Conservation (phyloP, 2,329 filamentous ascomycete species). For the Fusarium pseudocircinatum region DNA sequence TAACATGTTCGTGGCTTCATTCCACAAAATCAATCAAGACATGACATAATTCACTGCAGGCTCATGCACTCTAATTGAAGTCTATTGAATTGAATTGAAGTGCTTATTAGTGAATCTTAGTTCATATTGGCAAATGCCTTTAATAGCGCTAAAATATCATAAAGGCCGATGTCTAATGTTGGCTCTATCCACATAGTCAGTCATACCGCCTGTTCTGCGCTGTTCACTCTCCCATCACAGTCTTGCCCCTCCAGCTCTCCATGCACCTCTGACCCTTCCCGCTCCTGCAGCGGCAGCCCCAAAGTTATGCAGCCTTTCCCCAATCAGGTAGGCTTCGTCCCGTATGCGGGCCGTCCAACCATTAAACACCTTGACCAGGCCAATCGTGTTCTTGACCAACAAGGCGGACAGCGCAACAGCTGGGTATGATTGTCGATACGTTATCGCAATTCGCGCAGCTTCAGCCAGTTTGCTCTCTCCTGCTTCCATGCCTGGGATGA, state of each 20-base stretch:
- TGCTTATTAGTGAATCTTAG: not conserved
- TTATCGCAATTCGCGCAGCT: slow-evolving; percentile 47
- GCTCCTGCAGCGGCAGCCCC: slow-evolving; percentile 59
- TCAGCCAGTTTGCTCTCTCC: slow-evolving; percentile 40
- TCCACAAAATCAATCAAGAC: slow-evolving; percentile 4
- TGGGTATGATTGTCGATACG: slow-evolving; percentile 76
- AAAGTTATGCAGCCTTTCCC: slow-evolving; percentile 94
- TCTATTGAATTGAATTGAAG: not conserved
- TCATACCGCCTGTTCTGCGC: not conserved
- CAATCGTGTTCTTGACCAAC: slow-evolving; percentile 54
- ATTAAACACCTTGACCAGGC: slow-evolving; percentile 69
- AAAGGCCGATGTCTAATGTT: slow-evolving; percentile 4
- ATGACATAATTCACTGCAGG: slow-evolving; percentile 18
- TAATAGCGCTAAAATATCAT: slow-evolving; percentile 15
- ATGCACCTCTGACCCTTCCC: slow-evolving; percentile 48
- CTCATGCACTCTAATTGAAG: slow-evolving; percentile 4
- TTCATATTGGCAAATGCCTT: not conserved
- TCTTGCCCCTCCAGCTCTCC: slow-evolving; percentile 49
- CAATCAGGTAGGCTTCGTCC: slow-evolving; percentile 96
- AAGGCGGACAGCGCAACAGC: slow-evolving; percentile 62
- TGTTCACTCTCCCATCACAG: slow-evolving; percentile 42
- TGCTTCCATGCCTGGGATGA: slow-evolving; percentile 26
- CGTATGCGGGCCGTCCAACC: slow-evolving; percentile 84
- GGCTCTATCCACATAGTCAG: not conserved
- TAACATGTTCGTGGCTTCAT: slow-evolving; percentile 20